These are phyloP conservation scores for Scolecobasidium constrictum DNA, from an alignment of 2,329 filamentous ascomycete genomes.

Conservation along the genomic window DNA sequence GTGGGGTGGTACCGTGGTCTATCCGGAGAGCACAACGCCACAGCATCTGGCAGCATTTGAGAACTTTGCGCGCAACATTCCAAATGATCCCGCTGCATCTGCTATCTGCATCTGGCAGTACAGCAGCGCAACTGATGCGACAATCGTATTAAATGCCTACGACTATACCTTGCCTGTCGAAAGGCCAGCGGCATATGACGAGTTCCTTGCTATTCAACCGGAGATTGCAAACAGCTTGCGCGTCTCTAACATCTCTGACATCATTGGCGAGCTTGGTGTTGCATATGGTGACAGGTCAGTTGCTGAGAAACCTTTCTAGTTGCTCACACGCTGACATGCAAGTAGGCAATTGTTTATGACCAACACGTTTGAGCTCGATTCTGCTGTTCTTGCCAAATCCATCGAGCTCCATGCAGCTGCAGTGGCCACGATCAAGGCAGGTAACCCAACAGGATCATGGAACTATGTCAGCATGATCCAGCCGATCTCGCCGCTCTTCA, in stretches of 20 bases:
- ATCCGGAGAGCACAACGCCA: neutral
- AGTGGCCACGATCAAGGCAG: neutral
- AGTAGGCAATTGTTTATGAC: neutral
- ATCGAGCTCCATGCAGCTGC: neutral
- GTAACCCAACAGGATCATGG: neutral
- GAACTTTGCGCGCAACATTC: conserved; percentile 5
- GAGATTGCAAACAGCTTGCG: neutral
- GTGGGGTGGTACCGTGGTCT: conserved; percentile 8
- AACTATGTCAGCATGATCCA: neutral
- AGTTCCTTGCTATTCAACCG: conserved; percentile 1
- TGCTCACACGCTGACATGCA: neutral
- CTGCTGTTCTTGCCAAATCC: neutral
- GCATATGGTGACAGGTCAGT: neutral
- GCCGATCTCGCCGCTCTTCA: neutral
- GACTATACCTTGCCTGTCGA: conserved; percentile 13
- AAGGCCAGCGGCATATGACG: neutral
- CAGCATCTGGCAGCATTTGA: conserved; percentile 1
- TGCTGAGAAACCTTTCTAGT: neutral
- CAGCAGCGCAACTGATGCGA: neutral
- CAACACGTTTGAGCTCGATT: neutral
- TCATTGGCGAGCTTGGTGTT: neutral
- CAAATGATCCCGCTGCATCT: conserved; percentile 5
- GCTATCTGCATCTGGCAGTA: conserved; percentile 7
- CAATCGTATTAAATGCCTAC: conserved; percentile 11
- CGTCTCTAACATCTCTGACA: neutral